These are phyloP conservation scores for Oryza brachyantha DNA, from an alignment of 176 grass and related monocot species.

Conservation along the genomic window DNA sequence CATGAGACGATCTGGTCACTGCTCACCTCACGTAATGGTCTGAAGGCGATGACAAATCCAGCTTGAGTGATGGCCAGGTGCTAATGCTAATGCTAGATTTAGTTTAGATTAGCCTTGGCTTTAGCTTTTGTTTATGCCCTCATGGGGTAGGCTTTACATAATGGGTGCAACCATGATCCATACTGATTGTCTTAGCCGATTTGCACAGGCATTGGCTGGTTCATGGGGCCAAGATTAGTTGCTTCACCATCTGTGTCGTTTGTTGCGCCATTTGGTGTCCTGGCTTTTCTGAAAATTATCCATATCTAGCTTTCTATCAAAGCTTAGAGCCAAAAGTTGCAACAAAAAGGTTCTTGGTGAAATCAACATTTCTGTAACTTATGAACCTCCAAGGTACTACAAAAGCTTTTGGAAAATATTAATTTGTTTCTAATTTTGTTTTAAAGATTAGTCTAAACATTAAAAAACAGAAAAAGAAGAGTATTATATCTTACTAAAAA, in stretches of 20 bases:
- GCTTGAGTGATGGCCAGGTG: background rate
- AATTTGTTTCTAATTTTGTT: background rate
- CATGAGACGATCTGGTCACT: background rate
- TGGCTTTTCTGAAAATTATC: background rate
- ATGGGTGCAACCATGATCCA: background rate
- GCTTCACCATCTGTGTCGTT: background rate
- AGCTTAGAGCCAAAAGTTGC: background rate
- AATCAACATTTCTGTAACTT: background rate
- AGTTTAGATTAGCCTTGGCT: background rate
- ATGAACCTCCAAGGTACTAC: background rate
- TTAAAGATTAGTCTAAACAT: background rate
- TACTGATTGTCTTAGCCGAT: background rate
- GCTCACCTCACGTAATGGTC: background rate
- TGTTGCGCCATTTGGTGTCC: background rate
- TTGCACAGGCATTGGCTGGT: background rate
- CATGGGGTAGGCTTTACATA: background rate
- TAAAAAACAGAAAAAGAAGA: too few relatives aligned
- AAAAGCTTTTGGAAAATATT: background rate
- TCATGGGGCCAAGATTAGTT: background rate
- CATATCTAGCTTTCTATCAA: background rate
- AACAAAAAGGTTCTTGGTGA: background rate
- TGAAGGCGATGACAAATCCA: background rate
- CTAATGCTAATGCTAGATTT: background rate
- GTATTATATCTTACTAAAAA: too few relatives aligned
- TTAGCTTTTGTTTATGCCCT: background rate